Percentiles rank a stretch among this genome's conserved stretches.
Conservation (phyloP, 2,329 filamentous ascomycete species). For the Myriosclerotinia scirpicola region DNA sequence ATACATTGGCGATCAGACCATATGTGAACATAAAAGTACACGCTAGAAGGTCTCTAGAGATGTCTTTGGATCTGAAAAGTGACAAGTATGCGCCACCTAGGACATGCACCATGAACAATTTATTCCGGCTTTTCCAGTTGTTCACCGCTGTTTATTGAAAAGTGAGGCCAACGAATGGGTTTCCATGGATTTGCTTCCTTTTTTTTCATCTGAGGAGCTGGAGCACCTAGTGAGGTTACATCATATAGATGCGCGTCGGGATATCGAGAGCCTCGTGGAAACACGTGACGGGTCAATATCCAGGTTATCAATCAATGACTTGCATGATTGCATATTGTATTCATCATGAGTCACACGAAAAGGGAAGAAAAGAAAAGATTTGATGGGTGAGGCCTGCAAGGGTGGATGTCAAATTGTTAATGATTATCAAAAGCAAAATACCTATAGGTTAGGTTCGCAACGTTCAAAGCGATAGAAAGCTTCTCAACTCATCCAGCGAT, state of each 20-base stretch:
- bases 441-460: neutral
- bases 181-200: conserved; percentile 10
- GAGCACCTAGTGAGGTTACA: conserved; percentile 29
- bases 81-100: conserved; percentile 29
- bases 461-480: neutral
- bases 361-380: neutral
- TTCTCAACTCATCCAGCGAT: neutral
- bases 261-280: conserved; percentile 6
- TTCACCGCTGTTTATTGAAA: conserved; percentile 36
- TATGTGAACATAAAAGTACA: conserved; percentile 6
- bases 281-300: conserved; percentile 10
- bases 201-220: conserved; percentile 21
- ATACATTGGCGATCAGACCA: conserved; percentile 15
- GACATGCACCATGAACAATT: conserved; percentile 19
- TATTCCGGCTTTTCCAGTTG: conserved; percentile 4
- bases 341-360: conserved; percentile 6
- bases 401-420: neutral
- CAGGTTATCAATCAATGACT: conserved; percentile 19
- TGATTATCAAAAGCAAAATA: neutral
- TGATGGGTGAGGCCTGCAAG: neutral
- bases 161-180: conserved; percentile 8
- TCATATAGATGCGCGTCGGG: conserved; percentile 19
- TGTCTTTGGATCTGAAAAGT: conserved; percentile 23
- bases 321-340: conserved; percentile 17
- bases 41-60: conserved; percentile 4